Evolutionary conservation across 2,329 filamentous ascomycete species (phyloP), one percentile per base, ranked within the genome.

Genomic region (Colletotrichum theobromicola): DNA sequence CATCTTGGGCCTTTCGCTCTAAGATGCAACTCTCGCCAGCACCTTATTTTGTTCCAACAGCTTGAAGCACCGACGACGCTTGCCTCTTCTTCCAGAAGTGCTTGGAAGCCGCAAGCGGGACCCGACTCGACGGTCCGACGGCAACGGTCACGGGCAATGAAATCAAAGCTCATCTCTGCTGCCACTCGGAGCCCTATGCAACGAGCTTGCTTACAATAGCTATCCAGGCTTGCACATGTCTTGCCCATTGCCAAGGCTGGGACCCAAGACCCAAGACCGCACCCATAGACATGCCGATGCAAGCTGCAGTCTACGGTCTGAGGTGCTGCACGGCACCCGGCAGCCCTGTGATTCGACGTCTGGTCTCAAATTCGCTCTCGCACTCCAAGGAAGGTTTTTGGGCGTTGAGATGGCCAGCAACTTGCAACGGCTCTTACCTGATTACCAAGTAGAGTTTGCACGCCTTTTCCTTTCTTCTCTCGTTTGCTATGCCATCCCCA

Each of bases 31-130:
- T 53, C 55, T 42, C 58, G 53, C 37, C 46, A 67, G 61, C 67
- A 62, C 62, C 55, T 72, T 62, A 55, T 21, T 57, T 55, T 13
- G 28, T 28, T 21, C 32, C 8, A 28, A 12, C 35, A 26, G n/a
- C 61, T 26, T 16, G 24, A 18, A 34, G 62, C 68, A 72, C 72
- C 58, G 57, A 58, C 61, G 34, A 35, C 58, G 55, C 58, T 53
- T 63, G 62, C 46, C n/a, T 60, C 6, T 34, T 70, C 50, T 75
- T 75, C 72, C 68, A 75, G 72, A 75, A 75, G 35, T 26, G 50
- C 42, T 55, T 72, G 62, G 62, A 72, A 74, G 37, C 46, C 32
- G 30, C 32, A 71, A 28, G 67, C 53, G 62, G 42, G 46, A 58
- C 71, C 62, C 55, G 28, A 63, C 7, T 63, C 62, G 21, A 58